A percentile compares a stretch with the other conserved stretches of the same genome.
These are phyloP conservation scores for Podila epicladia DNA, from an alignment of 192 early-diverging fungal species.

Conservation along the genomic window DNA sequence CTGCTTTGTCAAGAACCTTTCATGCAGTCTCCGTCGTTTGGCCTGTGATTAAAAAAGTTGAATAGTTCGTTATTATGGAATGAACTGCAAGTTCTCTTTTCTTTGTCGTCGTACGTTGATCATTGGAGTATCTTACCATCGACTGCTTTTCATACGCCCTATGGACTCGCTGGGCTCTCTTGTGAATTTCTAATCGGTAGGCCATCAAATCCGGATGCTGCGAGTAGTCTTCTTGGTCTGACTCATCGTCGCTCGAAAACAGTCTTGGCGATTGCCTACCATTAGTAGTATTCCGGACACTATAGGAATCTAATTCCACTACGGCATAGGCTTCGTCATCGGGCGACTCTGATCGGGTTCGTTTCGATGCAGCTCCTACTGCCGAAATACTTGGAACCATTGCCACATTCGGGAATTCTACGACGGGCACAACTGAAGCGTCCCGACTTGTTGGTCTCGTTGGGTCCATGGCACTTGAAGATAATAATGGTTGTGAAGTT, in stretches of 20 bases:
- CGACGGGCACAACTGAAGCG: too few relatives aligned
- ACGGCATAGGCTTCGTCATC: background rate
- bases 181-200: constrained; percentile 41
- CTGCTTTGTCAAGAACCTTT: constrained; percentile 42
- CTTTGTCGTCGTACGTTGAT: too few relatives aligned
- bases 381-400: background rate
- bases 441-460: too few relatives aligned
- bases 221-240: constrained; percentile 35
- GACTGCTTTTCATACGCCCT: constrained; percentile 40
- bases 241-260: constrained; percentile 11
- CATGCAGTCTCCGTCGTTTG: constrained; percentile 44
- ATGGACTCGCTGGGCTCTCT: constrained; percentile 35
- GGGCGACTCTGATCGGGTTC: background rate
- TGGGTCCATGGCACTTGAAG: too few relatives aligned
- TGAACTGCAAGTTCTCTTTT: too few relatives aligned
- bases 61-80: background rate
- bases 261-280: background rate
- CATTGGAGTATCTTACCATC: constrained; percentile 15
- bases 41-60: background rate
- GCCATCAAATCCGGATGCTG: constrained; percentile 42
- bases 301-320: background rate
- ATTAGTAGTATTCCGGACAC: background rate
- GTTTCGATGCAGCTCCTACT: background rate
- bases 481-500: too few relatives aligned
- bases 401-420: background rate